Percentiles rank a stretch among this genome's conserved stretches.
Evolutionary conservation across 306 rosid species (phyloP).

Genomic region (Inga laurina): DNA sequence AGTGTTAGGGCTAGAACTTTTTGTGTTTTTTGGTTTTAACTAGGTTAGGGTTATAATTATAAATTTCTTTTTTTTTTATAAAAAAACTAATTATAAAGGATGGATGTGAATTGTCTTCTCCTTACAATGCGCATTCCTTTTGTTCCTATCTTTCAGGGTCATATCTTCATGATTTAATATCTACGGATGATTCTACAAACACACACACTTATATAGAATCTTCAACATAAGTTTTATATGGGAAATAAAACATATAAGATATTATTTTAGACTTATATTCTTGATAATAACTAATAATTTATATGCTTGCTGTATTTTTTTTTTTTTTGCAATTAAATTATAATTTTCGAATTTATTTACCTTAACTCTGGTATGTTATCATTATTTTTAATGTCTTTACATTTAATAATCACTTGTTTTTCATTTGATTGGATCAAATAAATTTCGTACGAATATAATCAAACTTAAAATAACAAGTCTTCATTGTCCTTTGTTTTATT

Average conservation of each 20-base stretch:
- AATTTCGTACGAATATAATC: too few relatives aligned
- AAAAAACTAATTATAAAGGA: not conserved
- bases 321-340: too few relatives aligned
- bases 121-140: conserved; percentile 28
- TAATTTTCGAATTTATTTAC: too few relatives aligned
- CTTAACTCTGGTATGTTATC: not conserved
- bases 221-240: not conserved
- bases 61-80: too few relatives aligned
- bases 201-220: not conserved
- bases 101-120: not conserved
- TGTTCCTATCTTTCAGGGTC: conserved; percentile 23
- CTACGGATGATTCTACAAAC: not conserved
- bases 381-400: too few relatives aligned
- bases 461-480: not conserved
- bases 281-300: too few relatives aligned
- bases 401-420: not conserved
- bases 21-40: too few relatives aligned
- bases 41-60: too few relatives aligned
- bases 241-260: too few relatives aligned
- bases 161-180: conserved; percentile 29
- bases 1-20: too few relatives aligned
- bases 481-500: not conserved
- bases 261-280: too few relatives aligned
- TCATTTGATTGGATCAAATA: not conserved
- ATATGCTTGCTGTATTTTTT: not conserved